phyloP scores from a whole-genome alignment of 495 filamentous ascomycete species.

The Lophium mytilinum region DNA sequence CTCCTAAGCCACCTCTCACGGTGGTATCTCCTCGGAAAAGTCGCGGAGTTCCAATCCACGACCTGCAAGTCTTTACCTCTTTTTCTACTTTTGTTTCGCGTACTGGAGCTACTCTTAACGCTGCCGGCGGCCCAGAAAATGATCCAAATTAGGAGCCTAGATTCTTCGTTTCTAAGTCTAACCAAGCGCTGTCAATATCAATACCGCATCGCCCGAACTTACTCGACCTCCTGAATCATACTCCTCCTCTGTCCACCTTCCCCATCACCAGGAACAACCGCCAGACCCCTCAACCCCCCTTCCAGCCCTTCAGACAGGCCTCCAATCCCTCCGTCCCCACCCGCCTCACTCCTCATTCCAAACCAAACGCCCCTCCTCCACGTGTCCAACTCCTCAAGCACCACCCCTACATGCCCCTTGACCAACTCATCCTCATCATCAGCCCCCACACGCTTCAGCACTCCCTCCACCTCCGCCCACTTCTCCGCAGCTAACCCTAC shows the following conservation, averaged over 20 bases:
- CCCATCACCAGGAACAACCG: slow-evolving; percentile 6
- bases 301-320: slow-evolving; percentile 19
- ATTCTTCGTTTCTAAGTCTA: too few species aligned
- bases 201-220: neutral
- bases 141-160: too few species aligned
- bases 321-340: slow-evolving; percentile 20
- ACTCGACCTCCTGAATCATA: slow-evolving; percentile 50
- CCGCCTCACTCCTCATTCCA: slow-evolving; percentile 32
- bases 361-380: slow-evolving; percentile 55
- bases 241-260: neutral
- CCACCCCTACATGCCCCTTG: slow-evolving; percentile 58
- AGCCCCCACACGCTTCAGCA: slow-evolving; percentile 56
- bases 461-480: slow-evolving; percentile 53
- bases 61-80: too few species aligned
- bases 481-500: slow-evolving; percentile 56
- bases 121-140: too few species aligned
- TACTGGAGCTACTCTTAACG: too few species aligned
- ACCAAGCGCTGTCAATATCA: too few species aligned
- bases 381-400: slow-evolving; percentile 63
- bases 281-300: slow-evolving; percentile 32
- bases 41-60: too few species aligned
- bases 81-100: too few species aligned
- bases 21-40: too few species aligned
- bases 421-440: slow-evolving; percentile 69
- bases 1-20: too few species aligned